These are phyloP conservation scores for Botrytis porri DNA, from an alignment of 2,329 filamentous ascomycete species.

Conservation along the genomic window DNA sequence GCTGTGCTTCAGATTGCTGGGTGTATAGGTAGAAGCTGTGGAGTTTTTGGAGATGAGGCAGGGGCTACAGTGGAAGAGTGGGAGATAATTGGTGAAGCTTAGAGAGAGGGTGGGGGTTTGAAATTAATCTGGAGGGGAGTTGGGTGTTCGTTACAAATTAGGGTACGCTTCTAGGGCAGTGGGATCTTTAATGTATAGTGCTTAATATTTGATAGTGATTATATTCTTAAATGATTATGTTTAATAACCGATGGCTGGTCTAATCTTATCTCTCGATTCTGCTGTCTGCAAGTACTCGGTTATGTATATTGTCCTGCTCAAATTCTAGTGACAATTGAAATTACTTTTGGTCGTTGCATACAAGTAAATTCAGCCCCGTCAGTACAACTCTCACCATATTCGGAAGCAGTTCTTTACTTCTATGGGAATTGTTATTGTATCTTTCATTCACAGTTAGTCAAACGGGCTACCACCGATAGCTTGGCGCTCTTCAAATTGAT, in stretches of 20 bases:
- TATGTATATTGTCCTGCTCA: not conserved
- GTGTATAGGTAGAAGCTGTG: constrained; percentile 35
- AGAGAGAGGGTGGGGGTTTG: not conserved
- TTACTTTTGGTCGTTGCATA: not conserved
- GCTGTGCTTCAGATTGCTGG: constrained; percentile 44
- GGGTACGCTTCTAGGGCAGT: not conserved
- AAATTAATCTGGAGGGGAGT: not conserved
- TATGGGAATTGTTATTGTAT: not conserved
- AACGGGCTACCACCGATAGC: not conserved
- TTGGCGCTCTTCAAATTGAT: not conserved
- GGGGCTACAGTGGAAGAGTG: constrained; percentile 53
- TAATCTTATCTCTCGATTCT: too few species aligned
- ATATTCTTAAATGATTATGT: not conserved
- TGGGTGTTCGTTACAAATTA: not conserved
- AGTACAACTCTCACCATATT: not conserved
- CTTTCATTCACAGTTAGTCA: not conserved
- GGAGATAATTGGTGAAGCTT: constrained; percentile 36
- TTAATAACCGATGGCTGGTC: not conserved
- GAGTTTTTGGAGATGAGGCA: constrained; percentile 32
- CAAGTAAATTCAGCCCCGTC: not conserved
- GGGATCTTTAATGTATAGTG: not conserved
- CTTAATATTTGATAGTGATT: not conserved
- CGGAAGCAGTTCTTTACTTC: not conserved
- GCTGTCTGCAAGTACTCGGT: not conserved
- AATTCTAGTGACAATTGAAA: not conserved